These are phyloP conservation scores for Globisporangium ultimum DNA, from an alignment of 352 stramenopile species.

Conservation along the genomic window DNA sequence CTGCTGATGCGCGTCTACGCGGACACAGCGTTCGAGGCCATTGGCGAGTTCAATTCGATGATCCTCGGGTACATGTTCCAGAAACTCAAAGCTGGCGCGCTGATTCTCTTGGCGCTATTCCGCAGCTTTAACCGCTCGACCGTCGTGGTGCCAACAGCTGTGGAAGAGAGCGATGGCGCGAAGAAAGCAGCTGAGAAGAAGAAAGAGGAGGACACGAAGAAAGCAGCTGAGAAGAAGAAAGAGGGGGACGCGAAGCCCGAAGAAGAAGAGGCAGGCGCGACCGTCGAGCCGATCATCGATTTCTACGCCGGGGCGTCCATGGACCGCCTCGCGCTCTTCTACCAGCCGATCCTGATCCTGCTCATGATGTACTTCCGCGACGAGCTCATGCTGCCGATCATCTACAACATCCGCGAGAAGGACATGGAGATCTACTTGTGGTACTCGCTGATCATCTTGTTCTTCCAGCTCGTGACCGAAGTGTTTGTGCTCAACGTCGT, in stretches of 20 bases:
- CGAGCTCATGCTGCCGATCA: constrained; percentile 90
- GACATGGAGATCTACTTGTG: constrained; percentile 98
- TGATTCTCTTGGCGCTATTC: constrained; percentile 36
- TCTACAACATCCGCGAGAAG: constrained; percentile 96
- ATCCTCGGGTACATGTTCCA: constrained; percentile 31
- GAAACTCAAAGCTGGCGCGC: constrained; percentile 36
- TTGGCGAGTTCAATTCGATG: constrained; percentile 54
- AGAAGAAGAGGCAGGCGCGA: constrained; percentile 75
- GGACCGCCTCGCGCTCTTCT: constrained; percentile 91
- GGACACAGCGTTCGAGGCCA: constrained; percentile 79
- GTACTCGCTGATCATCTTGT: constrained; percentile 94
- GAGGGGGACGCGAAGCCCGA: too few relatives aligned
- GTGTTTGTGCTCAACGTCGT: constrained; percentile 94
- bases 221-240: constrained; percentile 33
- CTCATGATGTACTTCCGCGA: constrained; percentile 95
- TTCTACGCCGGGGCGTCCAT: constrained; percentile 91
- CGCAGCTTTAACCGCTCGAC: constrained; percentile 54
- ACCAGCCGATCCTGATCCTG: constrained; percentile 92
- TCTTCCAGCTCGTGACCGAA: constrained; percentile 94
- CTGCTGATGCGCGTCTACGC: constrained; percentile 92
- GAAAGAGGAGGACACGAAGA: constrained; percentile 33
- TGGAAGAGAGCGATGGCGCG: constrained; percentile 2
- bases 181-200: constrained; percentile 28
- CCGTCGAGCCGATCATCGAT: constrained; percentile 96
- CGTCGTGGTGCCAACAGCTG: constrained; percentile 10